Conservation (phyloP, 768 basidiomycete genomes). For the Pholiota conissans region DNA sequence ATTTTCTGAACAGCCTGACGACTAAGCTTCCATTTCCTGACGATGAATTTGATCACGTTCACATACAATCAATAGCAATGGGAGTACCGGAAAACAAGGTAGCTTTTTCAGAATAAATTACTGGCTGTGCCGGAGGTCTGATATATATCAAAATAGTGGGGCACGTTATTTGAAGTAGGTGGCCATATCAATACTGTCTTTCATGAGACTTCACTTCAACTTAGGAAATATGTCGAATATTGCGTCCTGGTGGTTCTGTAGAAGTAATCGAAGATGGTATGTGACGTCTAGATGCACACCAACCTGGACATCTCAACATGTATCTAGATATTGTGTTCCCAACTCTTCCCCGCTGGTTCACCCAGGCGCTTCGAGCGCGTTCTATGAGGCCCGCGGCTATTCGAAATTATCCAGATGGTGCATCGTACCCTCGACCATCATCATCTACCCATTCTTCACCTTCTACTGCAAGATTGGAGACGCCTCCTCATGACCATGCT, state of each 20-base stretch:
- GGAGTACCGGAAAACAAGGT: slow-evolving; percentile 78
- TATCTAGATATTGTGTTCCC: slow-evolving; percentile 71
- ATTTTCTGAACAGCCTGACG: slow-evolving; percentile 51
- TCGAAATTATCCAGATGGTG: slow-evolving; percentile 46
- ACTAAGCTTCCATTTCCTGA: slow-evolving; percentile 80
- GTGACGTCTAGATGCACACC: slow-evolving; percentile 10
- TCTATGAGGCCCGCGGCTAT: slow-evolving; percentile 48
- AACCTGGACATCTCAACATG: neutral
- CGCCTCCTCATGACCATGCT: slow-evolving; percentile 63
- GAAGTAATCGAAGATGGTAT: slow-evolving; percentile 76
- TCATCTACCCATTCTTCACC: slow-evolving; percentile 17
- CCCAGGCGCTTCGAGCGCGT: slow-evolving; percentile 60
- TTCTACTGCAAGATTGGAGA: slow-evolving; percentile 11
- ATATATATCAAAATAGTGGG: slow-evolving; percentile 48
- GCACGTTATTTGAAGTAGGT: slow-evolving; percentile 59
- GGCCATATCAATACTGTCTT: neutral
- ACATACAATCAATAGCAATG: slow-evolving; percentile 61
- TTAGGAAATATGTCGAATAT: slow-evolving; percentile 72
- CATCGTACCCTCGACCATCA: slow-evolving; percentile 30
- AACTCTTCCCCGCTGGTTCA: slow-evolving; percentile 76
- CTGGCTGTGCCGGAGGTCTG: neutral
- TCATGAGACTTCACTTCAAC: neutral
- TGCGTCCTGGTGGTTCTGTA: slow-evolving; percentile 67
- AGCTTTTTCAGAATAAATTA: neutral
- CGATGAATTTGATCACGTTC: slow-evolving; percentile 83